phyloP scores from a whole-genome alignment of 306 rosid species.

The Leucaena leucocephala region DNA sequence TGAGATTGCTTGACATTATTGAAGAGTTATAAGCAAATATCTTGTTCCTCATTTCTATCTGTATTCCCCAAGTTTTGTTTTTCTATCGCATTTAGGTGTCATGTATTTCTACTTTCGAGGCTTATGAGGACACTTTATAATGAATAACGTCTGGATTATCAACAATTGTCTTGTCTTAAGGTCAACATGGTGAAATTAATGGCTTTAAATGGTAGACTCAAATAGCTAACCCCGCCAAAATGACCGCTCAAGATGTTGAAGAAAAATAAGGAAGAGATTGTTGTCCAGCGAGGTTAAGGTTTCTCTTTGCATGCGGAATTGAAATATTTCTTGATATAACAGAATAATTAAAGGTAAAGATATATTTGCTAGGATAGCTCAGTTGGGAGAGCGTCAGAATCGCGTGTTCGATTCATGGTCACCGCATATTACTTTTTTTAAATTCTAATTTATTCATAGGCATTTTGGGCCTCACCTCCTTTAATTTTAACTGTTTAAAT shows the following conservation, averaged over 20 bases:
- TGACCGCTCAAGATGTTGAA: too few relatives aligned
- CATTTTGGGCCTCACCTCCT: too few relatives aligned
- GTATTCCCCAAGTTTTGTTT: neutral
- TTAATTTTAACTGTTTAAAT: too few relatives aligned
- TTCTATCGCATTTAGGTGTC: neutral
- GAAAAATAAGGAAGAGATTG: too few relatives aligned
- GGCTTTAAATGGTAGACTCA: neutral
- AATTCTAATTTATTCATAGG: too few relatives aligned
- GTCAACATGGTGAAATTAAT: neutral
- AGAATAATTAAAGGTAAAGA: too few relatives aligned
- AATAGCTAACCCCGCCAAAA: neutral
- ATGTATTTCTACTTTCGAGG: neutral
- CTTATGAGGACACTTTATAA: neutral
- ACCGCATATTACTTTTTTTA: neutral
- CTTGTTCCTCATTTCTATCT: neutral
- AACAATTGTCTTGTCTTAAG: neutral
- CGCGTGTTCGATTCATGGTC: slow-evolving; percentile 34
- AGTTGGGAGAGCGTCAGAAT: slow-evolving; percentile 34
- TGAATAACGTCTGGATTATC: neutral
- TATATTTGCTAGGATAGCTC: neutral
- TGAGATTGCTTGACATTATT: neutral
- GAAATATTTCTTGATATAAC: too few relatives aligned
- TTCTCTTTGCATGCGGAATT: too few relatives aligned
- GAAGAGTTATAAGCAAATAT: neutral
- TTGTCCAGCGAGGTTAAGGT: too few relatives aligned